Conservation (phyloP, 441 rosid genomes). For the Adansonia gregorii region DNA sequence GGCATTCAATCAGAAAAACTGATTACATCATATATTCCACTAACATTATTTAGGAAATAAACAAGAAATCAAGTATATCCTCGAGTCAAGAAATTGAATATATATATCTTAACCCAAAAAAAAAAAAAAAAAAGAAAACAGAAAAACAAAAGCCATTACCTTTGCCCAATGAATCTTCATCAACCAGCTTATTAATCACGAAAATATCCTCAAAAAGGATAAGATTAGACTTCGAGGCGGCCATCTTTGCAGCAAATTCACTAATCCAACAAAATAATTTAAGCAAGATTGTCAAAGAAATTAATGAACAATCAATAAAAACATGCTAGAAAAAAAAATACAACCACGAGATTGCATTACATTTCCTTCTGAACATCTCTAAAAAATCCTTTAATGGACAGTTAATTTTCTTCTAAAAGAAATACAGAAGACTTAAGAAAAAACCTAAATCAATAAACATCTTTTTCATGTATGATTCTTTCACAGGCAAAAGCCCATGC, state of each 20-base stretch:
- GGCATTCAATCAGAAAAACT: background rate
- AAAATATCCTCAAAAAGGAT: background rate
- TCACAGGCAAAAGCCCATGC: background rate
- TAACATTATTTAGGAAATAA: background rate
- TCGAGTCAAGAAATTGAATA: too few relatives aligned
- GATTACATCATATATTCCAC: background rate
- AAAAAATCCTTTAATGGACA: background rate
- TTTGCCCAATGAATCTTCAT: background rate
- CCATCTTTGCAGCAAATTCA: background rate
- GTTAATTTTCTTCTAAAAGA: background rate
- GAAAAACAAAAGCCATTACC: background rate
- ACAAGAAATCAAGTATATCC: background rate
- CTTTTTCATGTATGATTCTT: background rate
- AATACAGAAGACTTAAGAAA: too few relatives aligned
- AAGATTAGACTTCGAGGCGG: background rate
- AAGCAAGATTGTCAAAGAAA: conserved; percentile 1
- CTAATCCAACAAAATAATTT: background rate
- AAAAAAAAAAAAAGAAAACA: background rate
- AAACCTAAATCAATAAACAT: too few relatives aligned
- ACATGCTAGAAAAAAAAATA: background rate
- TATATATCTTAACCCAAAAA: too few relatives aligned
- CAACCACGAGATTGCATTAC: background rate
- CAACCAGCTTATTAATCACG: background rate
- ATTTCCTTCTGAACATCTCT: background rate
- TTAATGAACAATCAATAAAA: background rate